These are phyloP conservation scores for Candida neerlandica DNA, from an alignment of 1,139 yeast genomes.

Conservation along the genomic window DNA sequence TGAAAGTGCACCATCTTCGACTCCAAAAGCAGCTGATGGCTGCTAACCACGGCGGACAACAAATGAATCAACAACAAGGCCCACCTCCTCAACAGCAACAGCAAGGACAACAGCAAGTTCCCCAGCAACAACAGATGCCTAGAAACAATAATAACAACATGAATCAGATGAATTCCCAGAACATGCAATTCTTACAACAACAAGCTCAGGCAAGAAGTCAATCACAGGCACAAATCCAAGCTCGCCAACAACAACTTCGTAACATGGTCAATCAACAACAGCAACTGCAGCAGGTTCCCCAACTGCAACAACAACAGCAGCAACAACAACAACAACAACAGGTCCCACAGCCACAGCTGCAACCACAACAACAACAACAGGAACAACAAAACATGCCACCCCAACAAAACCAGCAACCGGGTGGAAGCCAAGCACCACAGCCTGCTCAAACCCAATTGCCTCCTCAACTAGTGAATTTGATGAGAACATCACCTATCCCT, in stretches of 20 bases:
- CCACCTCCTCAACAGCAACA: conserved; percentile 8
- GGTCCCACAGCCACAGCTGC: conserved; percentile 41
- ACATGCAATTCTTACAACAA: conserved; percentile 41
- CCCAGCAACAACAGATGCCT: conserved; percentile 11
- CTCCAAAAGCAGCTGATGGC: conserved; percentile 15
- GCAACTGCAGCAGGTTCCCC: conserved; percentile 15
- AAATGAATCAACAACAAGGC: conserved; percentile 5
- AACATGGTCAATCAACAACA: conserved; percentile 17
- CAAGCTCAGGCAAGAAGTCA: conserved; percentile 56
- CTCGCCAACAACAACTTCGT: conserved; percentile 24
- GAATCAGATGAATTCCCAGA: conserved; percentile 16
- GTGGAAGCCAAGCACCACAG: conserved; percentile 3
- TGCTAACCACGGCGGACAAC: conserved; percentile 9
- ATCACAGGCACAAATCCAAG: conserved; percentile 37
- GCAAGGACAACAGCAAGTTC: conserved; percentile 11
- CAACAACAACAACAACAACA: conserved; percentile 32
- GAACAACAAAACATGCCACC: conserved; percentile 3
- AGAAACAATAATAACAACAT: conserved; percentile 5
- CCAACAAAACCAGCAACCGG: conserved; percentile 11
- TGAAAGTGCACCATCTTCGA: conserved; percentile 43
- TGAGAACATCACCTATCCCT: conserved; percentile 69
- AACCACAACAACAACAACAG: conserved; percentile 32
- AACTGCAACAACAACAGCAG: conserved; percentile 34
- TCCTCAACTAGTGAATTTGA: conserved; percentile 30
- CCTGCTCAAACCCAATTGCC: conserved; percentile 10